Evolutionary conservation across 139 green algal species (phyloP).

Genomic region (Coccomyxa sp.): DNA sequence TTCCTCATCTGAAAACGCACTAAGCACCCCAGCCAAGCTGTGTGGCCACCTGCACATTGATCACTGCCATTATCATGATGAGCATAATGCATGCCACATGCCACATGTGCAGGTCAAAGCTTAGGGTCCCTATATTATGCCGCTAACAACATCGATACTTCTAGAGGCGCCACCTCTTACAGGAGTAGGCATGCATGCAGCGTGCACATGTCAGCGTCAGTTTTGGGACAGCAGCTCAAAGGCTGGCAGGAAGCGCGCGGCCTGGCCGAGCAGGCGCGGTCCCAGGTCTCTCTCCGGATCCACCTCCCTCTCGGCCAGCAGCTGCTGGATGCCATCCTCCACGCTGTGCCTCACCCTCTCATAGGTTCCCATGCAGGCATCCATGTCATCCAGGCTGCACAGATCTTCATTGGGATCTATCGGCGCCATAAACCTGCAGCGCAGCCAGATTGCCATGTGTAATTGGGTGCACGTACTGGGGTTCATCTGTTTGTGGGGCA

Average conservation of each 20-base stretch:
- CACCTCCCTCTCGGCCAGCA: conserved; percentile 1
- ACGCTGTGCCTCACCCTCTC: conserved; percentile 6
- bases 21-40: too few relatives aligned
- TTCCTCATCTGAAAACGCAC: too few relatives aligned
- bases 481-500: too few relatives aligned
- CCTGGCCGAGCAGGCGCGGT: background rate
- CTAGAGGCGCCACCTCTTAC: too few relatives aligned
- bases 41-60: too few relatives aligned
- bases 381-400: conserved; percentile 2
- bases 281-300: conserved; percentile 18
- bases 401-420: conserved; percentile 7
- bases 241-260: conserved; percentile 2
- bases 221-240: conserved; percentile 6
- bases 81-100: too few relatives aligned
- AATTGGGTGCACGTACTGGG: background rate
- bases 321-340: conserved; percentile 9
- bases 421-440: conserved; percentile 24
- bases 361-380: conserved; percentile 6
- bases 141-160: too few relatives aligned
- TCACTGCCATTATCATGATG: too few relatives aligned
- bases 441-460: background rate
- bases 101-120: too few relatives aligned
- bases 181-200: too few relatives aligned
- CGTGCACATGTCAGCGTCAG: too few relatives aligned
- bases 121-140: too few relatives aligned